phyloP scores from a whole-genome alignment of 345 rosid genomes.

The Populus simonii region DNA sequence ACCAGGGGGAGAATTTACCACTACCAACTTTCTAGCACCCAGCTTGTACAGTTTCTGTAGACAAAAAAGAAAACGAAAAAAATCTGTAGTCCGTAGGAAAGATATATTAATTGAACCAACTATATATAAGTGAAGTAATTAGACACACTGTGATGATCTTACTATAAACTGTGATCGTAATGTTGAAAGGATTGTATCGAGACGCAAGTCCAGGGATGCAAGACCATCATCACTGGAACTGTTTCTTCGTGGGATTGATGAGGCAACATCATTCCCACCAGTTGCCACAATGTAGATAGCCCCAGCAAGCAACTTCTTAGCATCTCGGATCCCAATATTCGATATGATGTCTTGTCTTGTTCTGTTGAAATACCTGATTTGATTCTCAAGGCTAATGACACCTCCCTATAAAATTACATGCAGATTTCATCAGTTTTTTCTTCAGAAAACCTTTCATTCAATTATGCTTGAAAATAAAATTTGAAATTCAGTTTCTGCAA shows the following conservation, averaged over 20 bases:
- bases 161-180: slow-evolving; percentile 17
- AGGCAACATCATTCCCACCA: slow-evolving; percentile 10
- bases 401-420: not conserved
- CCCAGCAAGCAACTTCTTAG: not conserved
- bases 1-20: not conserved
- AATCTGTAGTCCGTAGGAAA: not conserved
- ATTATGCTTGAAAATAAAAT: too few species aligned
- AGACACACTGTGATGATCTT: not conserved
- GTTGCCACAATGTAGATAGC: slow-evolving; percentile 15
- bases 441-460: not conserved
- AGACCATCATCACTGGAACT: not conserved
- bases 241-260: too few species aligned
- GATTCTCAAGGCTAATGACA: slow-evolving; percentile 16
- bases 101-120: too few species aligned
- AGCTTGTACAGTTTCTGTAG: slow-evolving; percentile 22
- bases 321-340: slow-evolving; percentile 13
- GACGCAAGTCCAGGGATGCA: not conserved
- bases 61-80: not conserved
- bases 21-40: slow-evolving; percentile 24
- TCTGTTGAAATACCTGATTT: slow-evolving; percentile 32
- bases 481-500: slow-evolving; percentile 5
- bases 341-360: slow-evolving; percentile 32
- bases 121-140: not conserved
- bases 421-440: not conserved
- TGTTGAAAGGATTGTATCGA: not conserved